phyloP scores from a whole-genome alignment of 805 yeast genomes.

The Saccharomycopsis oosterbeekiorum region DNA sequence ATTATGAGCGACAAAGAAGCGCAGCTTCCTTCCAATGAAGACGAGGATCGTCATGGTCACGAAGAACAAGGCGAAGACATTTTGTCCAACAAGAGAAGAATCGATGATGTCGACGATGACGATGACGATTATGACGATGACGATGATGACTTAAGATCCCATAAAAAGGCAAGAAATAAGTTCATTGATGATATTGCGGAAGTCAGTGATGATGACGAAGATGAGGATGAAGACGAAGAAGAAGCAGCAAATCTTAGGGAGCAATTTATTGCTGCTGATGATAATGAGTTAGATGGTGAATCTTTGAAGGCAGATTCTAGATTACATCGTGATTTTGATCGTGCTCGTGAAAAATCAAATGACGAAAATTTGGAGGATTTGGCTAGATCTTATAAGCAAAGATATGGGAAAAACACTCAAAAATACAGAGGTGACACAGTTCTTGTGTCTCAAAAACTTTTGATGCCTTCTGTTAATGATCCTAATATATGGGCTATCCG shows the following conservation, averaged over 20 bases:
- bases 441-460: constrained; percentile 82
- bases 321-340: constrained; percentile 84
- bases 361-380: constrained; percentile 92
- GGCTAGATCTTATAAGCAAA: constrained; percentile 84
- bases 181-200: constrained; percentile 98
- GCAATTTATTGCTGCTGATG: constrained; percentile 67
- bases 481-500: constrained; percentile 95
- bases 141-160: constrained; percentile 40
- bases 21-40: not conserved
- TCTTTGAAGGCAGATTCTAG: constrained; percentile 51
- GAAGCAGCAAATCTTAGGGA: constrained; percentile 80
- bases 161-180: constrained; percentile 56
- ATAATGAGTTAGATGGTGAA: constrained; percentile 37
- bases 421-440: constrained; percentile 76
- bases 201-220: constrained; percentile 96
- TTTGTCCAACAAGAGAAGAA: not conserved
- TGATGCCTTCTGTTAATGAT: constrained; percentile 92
- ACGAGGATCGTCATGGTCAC: not conserved
- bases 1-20: not conserved
- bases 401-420: constrained; percentile 79
- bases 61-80: not conserved
- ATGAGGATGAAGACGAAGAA: constrained; percentile 86
- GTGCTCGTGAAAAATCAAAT: constrained; percentile 72
- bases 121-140: constrained; percentile 36
- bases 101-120: constrained; percentile 22